Evolutionary conservation across 176 grass and related monocot species (phyloP).

Genomic region (Ananas comosus): DNA sequence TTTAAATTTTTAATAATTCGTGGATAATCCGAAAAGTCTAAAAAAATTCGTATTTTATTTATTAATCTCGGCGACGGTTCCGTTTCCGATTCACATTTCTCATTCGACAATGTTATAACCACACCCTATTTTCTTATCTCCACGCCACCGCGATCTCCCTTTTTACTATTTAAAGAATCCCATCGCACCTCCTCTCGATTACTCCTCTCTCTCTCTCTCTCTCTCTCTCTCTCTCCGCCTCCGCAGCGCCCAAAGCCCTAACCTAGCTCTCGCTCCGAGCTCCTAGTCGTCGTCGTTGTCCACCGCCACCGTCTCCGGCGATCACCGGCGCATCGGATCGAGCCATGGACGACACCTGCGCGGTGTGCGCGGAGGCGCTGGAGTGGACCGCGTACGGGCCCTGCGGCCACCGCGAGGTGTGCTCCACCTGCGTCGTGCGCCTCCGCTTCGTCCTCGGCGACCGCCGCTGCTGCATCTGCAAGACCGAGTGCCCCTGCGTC

Average conservation of each 20-base stretch:
- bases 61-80: too few relatives aligned
- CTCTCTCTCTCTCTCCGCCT: not conserved
- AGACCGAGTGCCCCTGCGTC: conserved; percentile 48
- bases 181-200: too few relatives aligned
- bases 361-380: conserved; percentile 68
- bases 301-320: not conserved
- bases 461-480: conserved; percentile 81
- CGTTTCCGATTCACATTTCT: too few relatives aligned
- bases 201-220: not conserved
- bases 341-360: conserved; percentile 77
- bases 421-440: conserved; percentile 83
- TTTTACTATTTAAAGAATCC: too few relatives aligned
- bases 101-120: too few relatives aligned
- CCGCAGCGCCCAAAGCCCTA: too few relatives aligned
- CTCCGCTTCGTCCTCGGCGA: conserved; percentile 74
- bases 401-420: conserved; percentile 86
- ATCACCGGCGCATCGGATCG: not conserved
- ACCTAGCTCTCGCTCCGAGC: not conserved
- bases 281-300: not conserved
- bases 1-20: too few relatives aligned
- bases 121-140: too few relatives aligned
- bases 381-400: conserved; percentile 86
- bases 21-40: too few relatives aligned
- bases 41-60: too few relatives aligned
- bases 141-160: too few relatives aligned